phyloP scores from a whole-genome alignment of 208 protist species.

The Crithidia expoeki region DNA sequence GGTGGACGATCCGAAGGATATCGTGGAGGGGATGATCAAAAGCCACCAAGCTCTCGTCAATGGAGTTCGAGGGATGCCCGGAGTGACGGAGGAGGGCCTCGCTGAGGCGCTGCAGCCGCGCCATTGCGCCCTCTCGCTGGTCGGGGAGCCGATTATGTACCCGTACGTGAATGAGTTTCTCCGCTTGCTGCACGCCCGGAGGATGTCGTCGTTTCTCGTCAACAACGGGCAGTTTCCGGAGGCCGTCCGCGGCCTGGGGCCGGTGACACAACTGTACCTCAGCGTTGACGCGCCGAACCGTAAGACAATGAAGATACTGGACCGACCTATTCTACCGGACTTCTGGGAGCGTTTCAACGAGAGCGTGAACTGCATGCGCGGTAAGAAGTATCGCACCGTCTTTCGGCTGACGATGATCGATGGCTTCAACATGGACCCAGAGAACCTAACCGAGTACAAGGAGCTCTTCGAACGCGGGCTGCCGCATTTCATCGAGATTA shows the following conservation, averaged over 20 bases:
- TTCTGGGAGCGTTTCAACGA: constrained; percentile 95
- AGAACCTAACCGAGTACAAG: constrained; percentile 91
- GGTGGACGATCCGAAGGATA: constrained; percentile 86
- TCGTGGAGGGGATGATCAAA: constrained; percentile 88
- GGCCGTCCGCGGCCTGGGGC: constrained; percentile 51
- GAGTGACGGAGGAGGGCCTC: constrained; percentile 78
- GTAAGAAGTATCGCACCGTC: constrained; percentile 93
- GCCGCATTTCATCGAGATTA: constrained; percentile 95
- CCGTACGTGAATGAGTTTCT: constrained; percentile 95
- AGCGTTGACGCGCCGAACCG: constrained; percentile 93
- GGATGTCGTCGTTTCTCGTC: constrained; percentile 94
- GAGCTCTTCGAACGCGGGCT: constrained; percentile 83
- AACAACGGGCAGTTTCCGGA: constrained; percentile 94
- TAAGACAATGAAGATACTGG: constrained; percentile 90
- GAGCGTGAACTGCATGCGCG: constrained; percentile 88
- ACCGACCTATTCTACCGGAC: constrained; percentile 91
- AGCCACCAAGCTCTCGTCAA: constrained; percentile 85
- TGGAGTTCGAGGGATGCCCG: constrained; percentile 87
- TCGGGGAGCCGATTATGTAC: constrained; percentile 96
- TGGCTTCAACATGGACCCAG: constrained; percentile 91
- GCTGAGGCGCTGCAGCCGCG: constrained; percentile 84
- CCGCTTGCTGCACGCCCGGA: constrained; percentile 63
- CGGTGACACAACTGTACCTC: constrained; percentile 95
- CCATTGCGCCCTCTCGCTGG: constrained; percentile 95
- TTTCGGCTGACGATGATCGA: constrained; percentile 97